Base-by-base conservation (phyloP, 2,329 filamentous ascomycete genomes). In the Botrytis fragariae region DNA sequence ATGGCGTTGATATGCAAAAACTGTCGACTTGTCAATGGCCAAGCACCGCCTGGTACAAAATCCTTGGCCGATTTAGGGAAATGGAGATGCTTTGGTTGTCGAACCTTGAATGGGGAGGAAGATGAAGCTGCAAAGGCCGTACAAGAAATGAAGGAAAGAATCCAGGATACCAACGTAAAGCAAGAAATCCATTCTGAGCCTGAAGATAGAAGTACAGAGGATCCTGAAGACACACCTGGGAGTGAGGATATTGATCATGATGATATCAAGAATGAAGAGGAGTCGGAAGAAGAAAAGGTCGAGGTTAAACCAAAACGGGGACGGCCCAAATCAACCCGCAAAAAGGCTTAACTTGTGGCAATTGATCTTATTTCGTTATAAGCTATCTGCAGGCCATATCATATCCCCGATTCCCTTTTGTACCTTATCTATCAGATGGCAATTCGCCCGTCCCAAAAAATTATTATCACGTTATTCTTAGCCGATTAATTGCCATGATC, bases 21-120 rank as follows among this genome's bases (percentile, higher is more conserved):
- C 57, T 99, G 96, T 81, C 88, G 93, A 44, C 87, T 98, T 1
- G 95, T 99, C 65, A 99, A 99, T 81, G 96, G 97, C 0, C 96
- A 98, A 81, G 96, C 96, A 5, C 95, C 96, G 2, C 95, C 96
- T 0, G 96, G 96, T 1, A 91, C 92, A 0, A 92, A 90, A 77
- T 89, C 86, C 0, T 83, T 95, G 1, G 89, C 93, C 57, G 95
- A 98, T 69, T 80, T 99, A 1, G 96, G 95, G 2, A 86, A 87
- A 75, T 99, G 96, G 96, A 90, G 91, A 74, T 99, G 96, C 82
- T 92, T 93, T 81, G 89, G 89, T n/a, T 99, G 96, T 80, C 91
- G 91, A 16, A 86, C 89, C 2, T 87, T 88, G 84, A 99, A 99
- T 81, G 95, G 95, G 0, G 89, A 92, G 79, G 89, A 94, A 78